phyloP scores from a whole-genome alignment of 441 rosid genomes.

The Cnidoscolus chayamansa region DNA sequence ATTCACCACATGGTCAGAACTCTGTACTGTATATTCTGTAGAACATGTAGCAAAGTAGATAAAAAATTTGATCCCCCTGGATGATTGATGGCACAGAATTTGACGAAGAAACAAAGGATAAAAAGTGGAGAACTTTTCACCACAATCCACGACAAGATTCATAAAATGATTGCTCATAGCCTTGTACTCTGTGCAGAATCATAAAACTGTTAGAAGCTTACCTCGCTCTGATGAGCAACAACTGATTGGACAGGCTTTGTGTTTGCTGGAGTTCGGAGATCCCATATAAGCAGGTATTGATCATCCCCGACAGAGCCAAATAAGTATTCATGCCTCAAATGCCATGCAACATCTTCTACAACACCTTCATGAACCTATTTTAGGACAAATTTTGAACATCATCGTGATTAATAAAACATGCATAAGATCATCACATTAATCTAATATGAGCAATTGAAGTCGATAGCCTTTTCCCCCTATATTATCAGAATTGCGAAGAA shows the following conservation, averaged over 20 bases:
- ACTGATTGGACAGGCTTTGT: constrained; percentile 78
- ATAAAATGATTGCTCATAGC: no score
- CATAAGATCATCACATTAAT: not conserved
- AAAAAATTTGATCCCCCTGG: not conserved
- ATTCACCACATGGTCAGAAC: not conserved
- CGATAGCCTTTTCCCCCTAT: no score
- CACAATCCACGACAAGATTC: not conserved
- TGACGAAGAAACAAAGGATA: not conserved
- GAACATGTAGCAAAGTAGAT: not conserved
- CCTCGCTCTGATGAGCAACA: constrained; percentile 93
- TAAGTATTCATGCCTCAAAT: no score
- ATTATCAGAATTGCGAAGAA: not conserved
- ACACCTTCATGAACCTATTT: constrained; percentile 80
- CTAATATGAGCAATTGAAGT: not conserved
- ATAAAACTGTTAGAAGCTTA: constrained; percentile 20
- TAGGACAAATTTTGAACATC: not conserved
- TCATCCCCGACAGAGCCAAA: no score
- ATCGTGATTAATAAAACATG: not conserved
- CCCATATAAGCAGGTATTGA: constrained; percentile 27
- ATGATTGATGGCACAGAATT: not conserved
- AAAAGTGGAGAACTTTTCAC: not conserved
- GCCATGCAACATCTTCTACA: no score
- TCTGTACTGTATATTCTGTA: not conserved
- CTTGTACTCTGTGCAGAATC: no score
- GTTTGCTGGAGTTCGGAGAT: constrained; percentile 66